Percentiles rank a stretch among this genome's conserved stretches.
phyloP scores from a whole-genome alignment of 106 monocot genomes.

The Alisma plantagoaquatica region DNA sequence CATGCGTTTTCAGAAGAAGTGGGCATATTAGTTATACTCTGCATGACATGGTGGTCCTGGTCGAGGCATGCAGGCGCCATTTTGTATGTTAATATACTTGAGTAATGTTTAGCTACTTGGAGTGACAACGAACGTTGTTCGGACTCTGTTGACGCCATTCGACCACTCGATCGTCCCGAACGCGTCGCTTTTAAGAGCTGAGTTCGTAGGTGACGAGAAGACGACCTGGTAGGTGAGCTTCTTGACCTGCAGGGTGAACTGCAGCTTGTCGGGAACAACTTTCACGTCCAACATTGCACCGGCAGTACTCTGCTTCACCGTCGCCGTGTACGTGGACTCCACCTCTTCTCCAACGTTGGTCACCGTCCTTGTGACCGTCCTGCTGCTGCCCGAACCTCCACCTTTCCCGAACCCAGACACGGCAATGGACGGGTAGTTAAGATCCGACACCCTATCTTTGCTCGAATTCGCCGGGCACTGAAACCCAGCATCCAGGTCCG shows the following conservation, averaged over 20 bases:
- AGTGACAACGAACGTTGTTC: slow-evolving; percentile 58
- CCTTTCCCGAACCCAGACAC: slow-evolving; percentile 17
- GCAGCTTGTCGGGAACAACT: slow-evolving; percentile 49
- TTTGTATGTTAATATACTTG: too few relatives aligned
- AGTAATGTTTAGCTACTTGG: too few relatives aligned
- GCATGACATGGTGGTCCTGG: too few relatives aligned
- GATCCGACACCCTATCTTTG: slow-evolving; percentile 48
- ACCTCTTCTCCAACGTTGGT: slow-evolving; percentile 56
- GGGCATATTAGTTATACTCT: too few relatives aligned
- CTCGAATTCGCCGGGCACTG: slow-evolving; percentile 50
- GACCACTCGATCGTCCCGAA: slow-evolving; percentile 71
- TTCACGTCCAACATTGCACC: slow-evolving; percentile 45
- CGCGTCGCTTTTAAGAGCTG: slow-evolving; percentile 12
- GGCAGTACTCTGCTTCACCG: slow-evolving; percentile 45
- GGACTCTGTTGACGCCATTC: slow-evolving; percentile 49
- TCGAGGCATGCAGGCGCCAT: too few relatives aligned
- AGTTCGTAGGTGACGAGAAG: slow-evolving; percentile 23
- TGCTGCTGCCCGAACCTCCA: too few relatives aligned
- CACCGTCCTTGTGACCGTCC: slow-evolving; percentile 30
- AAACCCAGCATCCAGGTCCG: slow-evolving; percentile 30
- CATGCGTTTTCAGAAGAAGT: too few relatives aligned
- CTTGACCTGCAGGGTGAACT: slow-evolving; percentile 33
- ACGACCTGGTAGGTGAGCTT: slow-evolving; percentile 51
- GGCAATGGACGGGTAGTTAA: slow-evolving; percentile 79
- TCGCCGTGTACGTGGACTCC: slow-evolving; percentile 37